Evolutionary conservation across 2,329 filamentous ascomycete genomes (phyloP).

Genomic region (Rutstroemia sydowiana): DNA sequence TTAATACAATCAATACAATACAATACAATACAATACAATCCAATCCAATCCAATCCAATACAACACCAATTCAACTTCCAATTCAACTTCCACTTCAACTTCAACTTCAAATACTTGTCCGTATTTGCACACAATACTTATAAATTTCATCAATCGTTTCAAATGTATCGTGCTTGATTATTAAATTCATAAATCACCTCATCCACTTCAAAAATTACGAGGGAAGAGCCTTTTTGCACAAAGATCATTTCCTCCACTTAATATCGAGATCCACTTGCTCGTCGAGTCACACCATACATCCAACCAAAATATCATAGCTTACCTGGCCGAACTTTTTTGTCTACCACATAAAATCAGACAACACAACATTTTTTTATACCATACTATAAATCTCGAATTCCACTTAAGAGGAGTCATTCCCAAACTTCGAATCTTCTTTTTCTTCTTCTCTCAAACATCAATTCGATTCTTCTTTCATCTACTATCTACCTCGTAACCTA

Average conservation of each 20-base stretch:
- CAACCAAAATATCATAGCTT: too few relatives aligned
- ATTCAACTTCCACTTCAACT: neutral
- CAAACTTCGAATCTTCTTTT: neutral
- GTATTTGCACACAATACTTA: too few relatives aligned
- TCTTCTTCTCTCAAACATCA: neutral
- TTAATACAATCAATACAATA: too few relatives aligned
- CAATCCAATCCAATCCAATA: too few relatives aligned
- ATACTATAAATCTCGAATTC: neutral
- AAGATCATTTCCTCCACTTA: slow-evolving; percentile 13
- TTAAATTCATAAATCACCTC: slow-evolving; percentile 14
- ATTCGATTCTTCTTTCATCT: neutral
- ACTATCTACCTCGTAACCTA: slow-evolving; percentile 1
- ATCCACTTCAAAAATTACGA: slow-evolving; percentile 15
- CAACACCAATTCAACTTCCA: neutral
- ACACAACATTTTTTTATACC: slow-evolving; percentile 9
- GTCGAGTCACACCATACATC: slow-evolving; percentile 28
- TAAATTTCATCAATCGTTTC: slow-evolving; percentile 13
- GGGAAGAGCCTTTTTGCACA: slow-evolving; percentile 15
- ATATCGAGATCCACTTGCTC: slow-evolving; percentile 23
- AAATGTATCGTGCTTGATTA: slow-evolving; percentile 11
- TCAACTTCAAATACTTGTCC: too few relatives aligned
- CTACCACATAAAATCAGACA: slow-evolving; percentile 13
- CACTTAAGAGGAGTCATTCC: slow-evolving; percentile 10
- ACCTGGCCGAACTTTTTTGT: slow-evolving; percentile 12
- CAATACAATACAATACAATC: too few relatives aligned